Conservation (phyloP, 1,284 basidiomycete species). For the Singerocomus inundabilis region DNA sequence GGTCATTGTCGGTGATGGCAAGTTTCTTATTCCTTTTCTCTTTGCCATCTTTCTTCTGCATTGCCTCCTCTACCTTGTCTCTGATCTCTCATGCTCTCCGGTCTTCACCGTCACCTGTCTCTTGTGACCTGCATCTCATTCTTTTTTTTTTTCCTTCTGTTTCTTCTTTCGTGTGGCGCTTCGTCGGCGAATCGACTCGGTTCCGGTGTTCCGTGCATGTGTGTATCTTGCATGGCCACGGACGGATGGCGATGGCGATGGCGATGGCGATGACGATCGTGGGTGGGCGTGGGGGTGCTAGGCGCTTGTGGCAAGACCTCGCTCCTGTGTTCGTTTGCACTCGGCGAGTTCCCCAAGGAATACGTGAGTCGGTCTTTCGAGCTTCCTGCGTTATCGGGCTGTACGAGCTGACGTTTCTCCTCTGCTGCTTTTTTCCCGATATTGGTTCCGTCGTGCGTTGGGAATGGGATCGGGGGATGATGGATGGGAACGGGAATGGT, state of each 20-base stretch:
- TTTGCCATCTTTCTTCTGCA: not conserved
- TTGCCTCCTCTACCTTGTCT: not conserved
- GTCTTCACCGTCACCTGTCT: not conserved
- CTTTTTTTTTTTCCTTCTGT: not conserved
- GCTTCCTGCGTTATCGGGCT: not conserved
- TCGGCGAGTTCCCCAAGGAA: conserved; percentile 97
- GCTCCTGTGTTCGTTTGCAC: conserved; percentile 84
- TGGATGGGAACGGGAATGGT: not conserved
- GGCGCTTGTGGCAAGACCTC: conserved; percentile 87
- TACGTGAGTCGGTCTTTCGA: conserved; percentile 59
- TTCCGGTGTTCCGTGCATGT: not conserved
- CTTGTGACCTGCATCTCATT: not conserved
- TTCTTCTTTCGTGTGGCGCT: not conserved
- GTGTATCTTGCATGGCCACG: not conserved
- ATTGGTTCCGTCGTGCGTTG: not conserved
- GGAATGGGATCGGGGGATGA: not conserved
- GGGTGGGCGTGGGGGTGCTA: conserved; percentile 25
- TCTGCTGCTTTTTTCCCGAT: not conserved
- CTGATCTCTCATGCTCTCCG: not conserved
- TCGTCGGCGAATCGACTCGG: not conserved
- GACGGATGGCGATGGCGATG: not conserved
- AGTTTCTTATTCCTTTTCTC: conserved; percentile 35
- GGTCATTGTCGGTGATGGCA: conserved; percentile 92
- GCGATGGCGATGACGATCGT: not conserved
- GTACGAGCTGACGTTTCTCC: conserved; percentile 1